Conservation (phyloP, 805 yeast species). For the Ogataea siamensis region DNA sequence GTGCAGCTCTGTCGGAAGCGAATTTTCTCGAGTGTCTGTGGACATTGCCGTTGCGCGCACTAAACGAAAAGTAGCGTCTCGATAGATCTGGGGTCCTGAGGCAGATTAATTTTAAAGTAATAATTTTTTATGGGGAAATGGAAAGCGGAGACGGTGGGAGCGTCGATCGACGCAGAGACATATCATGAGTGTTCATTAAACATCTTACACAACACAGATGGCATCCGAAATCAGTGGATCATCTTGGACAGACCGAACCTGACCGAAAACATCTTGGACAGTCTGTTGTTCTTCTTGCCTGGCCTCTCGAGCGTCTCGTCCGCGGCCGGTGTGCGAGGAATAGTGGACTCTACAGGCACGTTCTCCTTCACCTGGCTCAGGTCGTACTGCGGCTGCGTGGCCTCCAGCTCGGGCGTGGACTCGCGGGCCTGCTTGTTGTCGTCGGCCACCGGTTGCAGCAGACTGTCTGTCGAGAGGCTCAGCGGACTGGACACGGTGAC, state of each 20-base stretch:
- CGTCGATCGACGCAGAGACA: conserved; percentile 7
- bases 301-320: background rate
- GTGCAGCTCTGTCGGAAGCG: background rate
- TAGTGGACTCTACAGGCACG: conserved; percentile 3
- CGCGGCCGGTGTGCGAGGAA: conserved; percentile 9
- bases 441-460: conserved; percentile 1
- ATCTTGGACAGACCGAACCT: conserved; percentile 25
- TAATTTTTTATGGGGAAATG: conserved; percentile 5
- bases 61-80: background rate
- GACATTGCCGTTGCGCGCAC: conserved; percentile 4
- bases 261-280: conserved; percentile 27
- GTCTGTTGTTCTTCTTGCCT: conserved; percentile 20
- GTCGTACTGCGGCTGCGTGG: conserved; percentile 5
- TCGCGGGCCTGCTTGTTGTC: background rate
- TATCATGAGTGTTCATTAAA: conserved; percentile 5
- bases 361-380: conserved; percentile 7
- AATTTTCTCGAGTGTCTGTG: background rate
- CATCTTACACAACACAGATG: conserved; percentile 6
- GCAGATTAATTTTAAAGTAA: background rate
- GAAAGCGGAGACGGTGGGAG: conserved; percentile 2
- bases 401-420: background rate
- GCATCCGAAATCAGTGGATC: conserved; percentile 6
- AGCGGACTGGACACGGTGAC: background rate
- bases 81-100: background rate
- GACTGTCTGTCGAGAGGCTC: conserved; percentile 13